Evolutionary conservation across 2,329 filamentous ascomycete species (phyloP).

Genomic region (Plenodomus tracheiphilus): DNA sequence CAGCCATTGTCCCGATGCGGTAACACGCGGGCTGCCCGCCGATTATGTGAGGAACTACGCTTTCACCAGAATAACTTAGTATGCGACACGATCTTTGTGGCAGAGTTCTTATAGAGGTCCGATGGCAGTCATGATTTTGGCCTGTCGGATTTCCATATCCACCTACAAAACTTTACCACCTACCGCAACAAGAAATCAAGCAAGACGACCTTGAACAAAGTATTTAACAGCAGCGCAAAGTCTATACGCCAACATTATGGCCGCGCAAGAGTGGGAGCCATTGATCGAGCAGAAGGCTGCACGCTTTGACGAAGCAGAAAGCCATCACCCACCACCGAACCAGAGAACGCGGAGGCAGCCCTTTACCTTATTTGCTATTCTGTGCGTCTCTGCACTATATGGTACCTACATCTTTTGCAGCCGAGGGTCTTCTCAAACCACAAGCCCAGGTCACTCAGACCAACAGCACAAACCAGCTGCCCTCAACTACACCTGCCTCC

Average conservation of each 20-base stretch:
- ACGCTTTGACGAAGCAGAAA: conserved; percentile 2
- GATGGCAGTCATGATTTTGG: neutral
- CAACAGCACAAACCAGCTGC: neutral
- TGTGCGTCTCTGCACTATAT: conserved; percentile 9
- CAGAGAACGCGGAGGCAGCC: neutral
- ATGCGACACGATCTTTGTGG: neutral
- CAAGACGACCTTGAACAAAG: neutral
- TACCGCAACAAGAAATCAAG: too few relatives aligned
- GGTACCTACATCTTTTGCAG: conserved; percentile 5
- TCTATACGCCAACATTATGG: neutral
- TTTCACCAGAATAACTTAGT: conserved; percentile 6
- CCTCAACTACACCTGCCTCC: conserved; percentile 39
- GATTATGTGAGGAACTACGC: conserved; percentile 4
- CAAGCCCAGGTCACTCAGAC: neutral
- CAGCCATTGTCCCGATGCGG: conserved; percentile 24
- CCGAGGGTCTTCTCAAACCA: neutral
- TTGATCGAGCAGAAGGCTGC: neutral
- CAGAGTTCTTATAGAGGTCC: neutral
- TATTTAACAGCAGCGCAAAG: neutral
- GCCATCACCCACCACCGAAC: neutral
- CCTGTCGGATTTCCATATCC: neutral
- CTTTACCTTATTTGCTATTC: conserved; percentile 4
- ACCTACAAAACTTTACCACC: too few relatives aligned
- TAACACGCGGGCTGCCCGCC: conserved; percentile 9
- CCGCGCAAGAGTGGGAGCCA: neutral